Evolutionary conservation across 805 yeast species (phyloP).

Genomic region (Starmerella roubikii): DNA sequence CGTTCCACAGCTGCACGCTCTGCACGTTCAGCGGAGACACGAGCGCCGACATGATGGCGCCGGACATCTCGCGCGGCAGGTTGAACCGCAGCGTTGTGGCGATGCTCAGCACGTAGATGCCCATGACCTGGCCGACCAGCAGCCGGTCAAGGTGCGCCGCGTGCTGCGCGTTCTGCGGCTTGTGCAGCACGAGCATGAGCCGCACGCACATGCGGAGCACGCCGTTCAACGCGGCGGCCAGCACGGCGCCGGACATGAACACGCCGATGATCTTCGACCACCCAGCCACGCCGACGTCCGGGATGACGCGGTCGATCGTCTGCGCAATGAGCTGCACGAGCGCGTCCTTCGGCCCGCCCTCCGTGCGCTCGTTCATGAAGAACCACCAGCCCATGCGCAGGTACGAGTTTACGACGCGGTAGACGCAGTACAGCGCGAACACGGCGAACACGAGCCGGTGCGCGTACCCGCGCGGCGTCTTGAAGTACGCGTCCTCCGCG

Average conservation of each 20-base stretch:
- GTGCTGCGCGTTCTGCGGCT: not conserved
- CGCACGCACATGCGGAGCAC: constrained; percentile 21
- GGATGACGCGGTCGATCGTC: constrained; percentile 8
- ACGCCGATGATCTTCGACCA: constrained; percentile 31
- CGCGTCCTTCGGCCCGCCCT: constrained; percentile 20
- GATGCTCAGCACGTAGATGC: constrained; percentile 30
- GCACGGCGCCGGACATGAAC: constrained; percentile 28
- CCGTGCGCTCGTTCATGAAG: constrained; percentile 6
- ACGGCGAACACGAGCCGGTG: constrained; percentile 20
- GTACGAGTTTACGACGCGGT: constrained; percentile 27
- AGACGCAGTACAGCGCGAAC: constrained; percentile 31
- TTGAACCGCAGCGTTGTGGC: constrained; percentile 30
- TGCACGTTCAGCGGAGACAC: constrained; percentile 29
- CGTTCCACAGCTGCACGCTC: constrained; percentile 30
- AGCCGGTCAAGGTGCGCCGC: constrained; percentile 18
- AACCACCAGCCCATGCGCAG: constrained; percentile 21
- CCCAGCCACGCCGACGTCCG: constrained; percentile 22
- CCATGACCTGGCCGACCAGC: constrained; percentile 27
- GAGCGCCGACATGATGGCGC: constrained; percentile 30
- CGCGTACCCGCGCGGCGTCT: constrained; percentile 26
- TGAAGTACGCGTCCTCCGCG: constrained; percentile 18
- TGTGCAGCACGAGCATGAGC: constrained; percentile 12
- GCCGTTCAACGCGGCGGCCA: constrained; percentile 27
- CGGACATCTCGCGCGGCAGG: constrained; percentile 29
- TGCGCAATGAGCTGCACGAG: constrained; percentile 17